Percentiles rank a stretch among this genome's conserved stretches.
phyloP scores from a whole-genome alignment of 169 alveolate genomes.

The Sarcocystis neurona region DNA sequence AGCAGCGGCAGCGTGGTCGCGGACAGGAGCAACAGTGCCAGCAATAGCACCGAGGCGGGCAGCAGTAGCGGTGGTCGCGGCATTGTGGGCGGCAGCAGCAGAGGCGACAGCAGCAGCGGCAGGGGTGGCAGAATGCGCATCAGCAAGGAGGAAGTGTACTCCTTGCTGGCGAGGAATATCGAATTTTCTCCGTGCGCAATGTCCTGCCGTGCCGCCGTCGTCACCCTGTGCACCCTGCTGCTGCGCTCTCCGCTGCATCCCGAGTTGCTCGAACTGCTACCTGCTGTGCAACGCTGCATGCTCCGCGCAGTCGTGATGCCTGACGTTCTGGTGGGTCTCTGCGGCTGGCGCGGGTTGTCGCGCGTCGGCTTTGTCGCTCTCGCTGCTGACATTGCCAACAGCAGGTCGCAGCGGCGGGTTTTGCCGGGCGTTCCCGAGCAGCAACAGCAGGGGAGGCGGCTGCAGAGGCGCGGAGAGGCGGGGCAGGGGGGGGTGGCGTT shows the following conservation, averaged over 20 bases:
- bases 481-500: background rate
- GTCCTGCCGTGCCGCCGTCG: too few relatives aligned
- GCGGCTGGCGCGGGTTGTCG: background rate
- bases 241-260: background rate
- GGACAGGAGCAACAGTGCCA: too few relatives aligned
- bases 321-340: constrained; percentile 2
- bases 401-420: too few relatives aligned
- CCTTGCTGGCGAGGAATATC: background rate
- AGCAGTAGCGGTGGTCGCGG: too few relatives aligned
- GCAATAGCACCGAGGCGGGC: too few relatives aligned
- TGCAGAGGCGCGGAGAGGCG: constrained; percentile 16
- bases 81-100: constrained; percentile 45
- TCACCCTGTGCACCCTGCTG: background rate
- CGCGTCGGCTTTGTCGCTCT: constrained; percentile 4
- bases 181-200: too few relatives aligned
- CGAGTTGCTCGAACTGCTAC: background rate
- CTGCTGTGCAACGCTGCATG: background rate
- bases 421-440: too few relatives aligned
- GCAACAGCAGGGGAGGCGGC: too few relatives aligned
- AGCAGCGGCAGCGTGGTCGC: too few relatives aligned
- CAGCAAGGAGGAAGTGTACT: background rate
- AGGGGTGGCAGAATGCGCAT: background rate
- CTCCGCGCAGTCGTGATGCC: background rate
- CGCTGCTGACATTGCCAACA: background rate
- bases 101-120: constrained; percentile 35